Evolutionary conservation across 2,329 filamentous ascomycete species (phyloP), one percentile per base, ranked within the genome.

Genomic region (Aspergillus fijiensis): DNA sequence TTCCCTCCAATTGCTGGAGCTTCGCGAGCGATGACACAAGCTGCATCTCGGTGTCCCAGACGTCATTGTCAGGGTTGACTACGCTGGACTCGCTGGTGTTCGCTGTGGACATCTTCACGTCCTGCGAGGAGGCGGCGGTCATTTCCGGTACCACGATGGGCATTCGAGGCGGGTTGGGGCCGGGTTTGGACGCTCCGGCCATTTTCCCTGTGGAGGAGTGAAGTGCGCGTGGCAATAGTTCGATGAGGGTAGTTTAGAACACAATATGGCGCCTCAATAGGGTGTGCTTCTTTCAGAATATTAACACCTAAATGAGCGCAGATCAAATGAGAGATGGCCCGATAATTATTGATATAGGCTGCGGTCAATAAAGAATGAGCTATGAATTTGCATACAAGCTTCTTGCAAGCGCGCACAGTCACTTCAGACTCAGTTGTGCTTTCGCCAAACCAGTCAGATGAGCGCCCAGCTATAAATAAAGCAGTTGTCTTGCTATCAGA

Each of bases 1-100:
- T 72, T 11, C 67, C 60, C 56, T 79, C 76, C 27, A 79, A 62
- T 58, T 78, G 70, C 60, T 79, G 76, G 3, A 79, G 67, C 51
- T 76, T 77, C 12, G 73, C 69, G 50, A 79, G 67, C 29, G 76
- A 78, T 14, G 74, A 72, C 11, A 78, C 72, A 6, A 78, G 68
- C 57, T 76, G 72, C 25, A 72, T 65, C 56, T 79, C 77, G 12
- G 74, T 73, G 14, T 73, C 68, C 62, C 71, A 72, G 51, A 60
- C 58, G 14, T 66, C 60, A 52, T 54, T 39, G 33, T 23, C 57
- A 12, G 52, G 25, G 11, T 48, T 7, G 6, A 12, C 16, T 14
- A 16, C 54, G 48, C 12, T 45, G 39, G 39, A 19, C 16, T 31
- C 23, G 3, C n/a, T 27, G 14, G 21, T 35, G 7, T 14, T 35